Conservation (phyloP, 306 rosid genomes). For the Senna siamea region DNA sequence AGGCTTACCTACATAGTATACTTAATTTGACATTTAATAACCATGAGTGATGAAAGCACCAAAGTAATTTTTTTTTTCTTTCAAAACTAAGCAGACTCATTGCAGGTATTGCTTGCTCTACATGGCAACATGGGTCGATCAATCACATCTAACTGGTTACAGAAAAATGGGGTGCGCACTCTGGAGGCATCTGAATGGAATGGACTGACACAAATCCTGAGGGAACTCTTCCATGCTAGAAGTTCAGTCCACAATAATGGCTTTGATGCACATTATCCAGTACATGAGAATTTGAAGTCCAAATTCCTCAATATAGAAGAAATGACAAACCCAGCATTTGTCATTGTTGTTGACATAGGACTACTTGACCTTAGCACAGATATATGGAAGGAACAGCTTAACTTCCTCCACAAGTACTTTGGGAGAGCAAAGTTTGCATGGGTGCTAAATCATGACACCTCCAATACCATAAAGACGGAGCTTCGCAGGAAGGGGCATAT, state of each 20-base stretch:
- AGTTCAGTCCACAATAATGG: slow-evolving; percentile 52
- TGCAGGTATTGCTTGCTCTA: slow-evolving; percentile 85
- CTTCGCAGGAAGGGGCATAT: slow-evolving; percentile 80
- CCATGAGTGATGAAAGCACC: no score
- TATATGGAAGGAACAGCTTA: slow-evolving; percentile 95
- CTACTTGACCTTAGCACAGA: slow-evolving; percentile 96
- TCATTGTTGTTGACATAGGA: slow-evolving; percentile 83
- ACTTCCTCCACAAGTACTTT: slow-evolving; percentile 76
- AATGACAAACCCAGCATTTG: slow-evolving; percentile 63
- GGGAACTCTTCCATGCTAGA: slow-evolving; percentile 71
- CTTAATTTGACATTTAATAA: no score
- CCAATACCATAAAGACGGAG: slow-evolving; percentile 82
- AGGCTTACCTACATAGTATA: background rate
- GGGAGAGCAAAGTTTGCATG: slow-evolving; percentile 89
- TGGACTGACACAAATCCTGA: slow-evolving; percentile 80
- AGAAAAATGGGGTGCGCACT: slow-evolving; percentile 67
- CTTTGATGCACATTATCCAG: slow-evolving; percentile 63
- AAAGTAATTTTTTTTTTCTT: no score
- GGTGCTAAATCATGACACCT: slow-evolving; percentile 89
- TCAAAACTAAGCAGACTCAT: slow-evolving; percentile 21
- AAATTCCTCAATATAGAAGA: slow-evolving; percentile 63
- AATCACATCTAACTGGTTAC: slow-evolving; percentile 79
- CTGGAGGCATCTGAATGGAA: slow-evolving; percentile 96
- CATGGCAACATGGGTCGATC: slow-evolving; percentile 74
- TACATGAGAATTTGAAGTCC: slow-evolving; percentile 56